These are phyloP conservation scores for Ustilago shanxiensis DNA, from an alignment of 1,284 basidiomycete species.

Conservation along the genomic window DNA sequence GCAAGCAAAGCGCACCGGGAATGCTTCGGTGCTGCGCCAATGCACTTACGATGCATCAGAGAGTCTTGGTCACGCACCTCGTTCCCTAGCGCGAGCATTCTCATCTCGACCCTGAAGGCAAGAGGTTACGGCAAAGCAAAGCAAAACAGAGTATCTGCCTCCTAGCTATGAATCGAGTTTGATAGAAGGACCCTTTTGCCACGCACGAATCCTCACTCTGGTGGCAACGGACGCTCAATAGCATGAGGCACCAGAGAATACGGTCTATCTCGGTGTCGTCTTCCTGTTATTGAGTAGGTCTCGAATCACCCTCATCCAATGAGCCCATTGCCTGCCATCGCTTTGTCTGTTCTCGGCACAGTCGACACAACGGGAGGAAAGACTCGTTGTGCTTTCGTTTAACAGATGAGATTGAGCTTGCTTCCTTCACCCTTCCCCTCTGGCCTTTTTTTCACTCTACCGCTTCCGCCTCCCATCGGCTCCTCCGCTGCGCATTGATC, in stretches of 20 bases:
- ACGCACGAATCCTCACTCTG: not conserved
- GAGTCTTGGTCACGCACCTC: not conserved
- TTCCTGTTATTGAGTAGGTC: not conserved
- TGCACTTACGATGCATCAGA: not conserved
- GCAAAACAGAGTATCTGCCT: too few relatives aligned
- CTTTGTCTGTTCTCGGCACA: too few relatives aligned
- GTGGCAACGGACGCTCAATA: not conserved
- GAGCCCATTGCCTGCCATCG: too few relatives aligned
- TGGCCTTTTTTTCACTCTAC: not conserved
- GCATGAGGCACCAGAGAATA: too few relatives aligned
- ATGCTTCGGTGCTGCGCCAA: conserved; percentile 5
- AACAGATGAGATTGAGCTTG: too few relatives aligned
- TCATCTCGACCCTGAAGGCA: not conserved
- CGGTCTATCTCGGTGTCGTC: not conserved
- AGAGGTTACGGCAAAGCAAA: not conserved
- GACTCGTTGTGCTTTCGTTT: too few relatives aligned
- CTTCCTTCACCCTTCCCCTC: not conserved
- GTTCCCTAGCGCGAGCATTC: conserved; percentile 6
- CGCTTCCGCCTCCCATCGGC: not conserved
- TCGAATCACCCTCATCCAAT: too few relatives aligned
- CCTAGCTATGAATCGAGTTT: not conserved
- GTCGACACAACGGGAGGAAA: too few relatives aligned
- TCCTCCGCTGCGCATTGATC: not conserved
- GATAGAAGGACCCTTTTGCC: conserved; percentile 4
- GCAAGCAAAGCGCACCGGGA: not conserved